Evolutionary conservation across 2,329 filamentous ascomycete species (phyloP).

Genomic region (Sarocladiaceae sp.): DNA sequence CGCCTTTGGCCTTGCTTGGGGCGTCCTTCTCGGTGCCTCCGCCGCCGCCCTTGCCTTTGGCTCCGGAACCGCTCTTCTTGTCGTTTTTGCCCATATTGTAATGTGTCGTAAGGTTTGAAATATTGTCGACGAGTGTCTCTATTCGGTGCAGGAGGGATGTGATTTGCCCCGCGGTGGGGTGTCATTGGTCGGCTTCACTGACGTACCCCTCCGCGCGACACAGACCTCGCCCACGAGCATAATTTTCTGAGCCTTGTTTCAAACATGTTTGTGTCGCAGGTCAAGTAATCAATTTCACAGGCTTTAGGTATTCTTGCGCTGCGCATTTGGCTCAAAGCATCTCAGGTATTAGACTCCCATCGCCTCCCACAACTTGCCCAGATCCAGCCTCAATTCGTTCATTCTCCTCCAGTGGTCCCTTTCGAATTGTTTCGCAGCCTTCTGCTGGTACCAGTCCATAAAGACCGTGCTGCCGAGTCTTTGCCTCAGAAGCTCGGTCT

Average conservation of each 20-base stretch:
- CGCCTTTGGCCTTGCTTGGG: slow-evolving; percentile 45
- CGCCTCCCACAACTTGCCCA: background rate
- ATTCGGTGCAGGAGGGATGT: background rate
- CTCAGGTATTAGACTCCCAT: background rate
- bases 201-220: background rate
- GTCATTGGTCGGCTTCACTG: background rate
- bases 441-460: slow-evolving; percentile 35
- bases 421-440: slow-evolving; percentile 23
- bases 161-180: background rate
- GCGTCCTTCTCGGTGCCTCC: slow-evolving; percentile 25
- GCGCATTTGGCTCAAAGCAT: too few species aligned
- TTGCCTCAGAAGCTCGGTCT: slow-evolving; percentile 37
- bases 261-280: too few species aligned
- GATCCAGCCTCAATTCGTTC: slow-evolving; percentile 16
- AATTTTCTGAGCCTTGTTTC: too few species aligned
- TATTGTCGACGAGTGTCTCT: background rate
- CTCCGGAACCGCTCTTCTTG: slow-evolving; percentile 37
- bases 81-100: slow-evolving; percentile 34
- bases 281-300: too few species aligned
- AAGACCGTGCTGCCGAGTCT: slow-evolving; percentile 34
- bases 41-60: slow-evolving; percentile 24
- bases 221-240: too few species aligned
- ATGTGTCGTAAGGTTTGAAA: background rate
- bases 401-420: slow-evolving; percentile 23
- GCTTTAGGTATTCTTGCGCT: too few species aligned